Conservation (phyloP, 2,329 filamentous ascomycete genomes). For the Neonectria ditissima region DNA sequence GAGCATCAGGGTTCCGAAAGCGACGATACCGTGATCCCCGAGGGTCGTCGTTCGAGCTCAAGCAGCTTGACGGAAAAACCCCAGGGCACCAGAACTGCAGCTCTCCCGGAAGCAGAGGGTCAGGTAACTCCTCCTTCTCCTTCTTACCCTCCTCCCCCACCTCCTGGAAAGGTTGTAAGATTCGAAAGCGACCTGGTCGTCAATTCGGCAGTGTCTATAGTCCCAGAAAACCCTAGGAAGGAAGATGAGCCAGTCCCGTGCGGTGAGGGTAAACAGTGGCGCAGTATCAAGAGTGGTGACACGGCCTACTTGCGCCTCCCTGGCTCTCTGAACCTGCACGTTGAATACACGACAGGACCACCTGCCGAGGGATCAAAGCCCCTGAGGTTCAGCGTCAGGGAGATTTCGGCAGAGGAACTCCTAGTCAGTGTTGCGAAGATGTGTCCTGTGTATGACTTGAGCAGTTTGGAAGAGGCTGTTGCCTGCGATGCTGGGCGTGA, state of each 20-base stretch:
- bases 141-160: no score
- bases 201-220: no score
- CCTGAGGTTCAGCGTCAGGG: slow-evolving; percentile 16
- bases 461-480: slow-evolving; percentile 2
- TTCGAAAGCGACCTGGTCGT: not conserved
- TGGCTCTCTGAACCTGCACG: slow-evolving; percentile 19
- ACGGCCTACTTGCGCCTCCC: slow-evolving; percentile 12
- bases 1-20: not conserved
- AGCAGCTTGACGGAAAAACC: no score
- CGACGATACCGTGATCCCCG: slow-evolving; percentile 4
- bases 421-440: not conserved
- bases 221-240: not conserved
- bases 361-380: slow-evolving; percentile 1
- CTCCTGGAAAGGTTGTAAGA: not conserved
- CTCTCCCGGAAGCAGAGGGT: not conserved
- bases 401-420: slow-evolving; percentile 21
- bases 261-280: slow-evolving; percentile 15
- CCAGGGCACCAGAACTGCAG: not conserved
- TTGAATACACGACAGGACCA: slow-evolving; percentile 29
- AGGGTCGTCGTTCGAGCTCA: not conserved
- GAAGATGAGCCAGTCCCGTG: not conserved
- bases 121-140: not conserved
- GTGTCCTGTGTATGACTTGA: slow-evolving; percentile 10
- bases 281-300: slow-evolving; percentile 12
- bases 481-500: not conserved